Evolutionary conservation across 352 stramenopile species (phyloP), one percentile per base, ranked within the genome.

Genomic region (Thraustochytrium striatum): DNA sequence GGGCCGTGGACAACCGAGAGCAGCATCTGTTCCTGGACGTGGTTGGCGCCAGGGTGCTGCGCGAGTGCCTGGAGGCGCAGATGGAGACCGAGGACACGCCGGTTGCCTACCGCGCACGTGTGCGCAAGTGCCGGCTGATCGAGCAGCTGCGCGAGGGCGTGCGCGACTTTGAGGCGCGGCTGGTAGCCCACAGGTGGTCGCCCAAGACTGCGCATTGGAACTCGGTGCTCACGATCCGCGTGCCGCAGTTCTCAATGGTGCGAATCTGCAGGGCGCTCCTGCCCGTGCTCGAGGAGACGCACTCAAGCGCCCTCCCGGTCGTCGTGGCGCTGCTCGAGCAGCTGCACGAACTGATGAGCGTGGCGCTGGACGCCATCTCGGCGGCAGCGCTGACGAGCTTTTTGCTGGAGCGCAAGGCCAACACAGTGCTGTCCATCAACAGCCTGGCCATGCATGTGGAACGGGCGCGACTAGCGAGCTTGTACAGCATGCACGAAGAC

Each of bases 401-500:
- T 30, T 70, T 50, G 21, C 16, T 32, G 36, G 19, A n/a, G 11
- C 19, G 8, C 9, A 39, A 36, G 11, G 65, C 32, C 25, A 16
- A 30, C 16, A 33, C 65, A 8, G 50, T 38, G 35, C 21, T 61
- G 39, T 30, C 65, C 5, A 19, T 16, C 25, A 16, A 5, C 5
- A 30, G 39, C 19, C 44, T 58, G 16, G 65, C 41, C 36, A 75
- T 75, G 65, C 65, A 75, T 32, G 30, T 75, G 9, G 65, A 75
- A 38, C n/a, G 41, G 9, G 65, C 58, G 50, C 44, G 65, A 21
- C 52, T 62, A 30, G 61, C 28, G 21, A 75, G 44, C 36, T n/a
- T 75, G 39, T 75, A 13, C 25, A 62, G 13, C 28, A 75, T 75
- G 65, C 65, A 75, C 30, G 65, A 75, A 38, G 65, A 75, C 11